A percentile compares a stretch with the other conserved stretches of the same genome.
These are phyloP conservation scores for Jamesozyma jinghongensis DNA, from an alignment of 805 yeast species.

Conservation along the genomic window DNA sequence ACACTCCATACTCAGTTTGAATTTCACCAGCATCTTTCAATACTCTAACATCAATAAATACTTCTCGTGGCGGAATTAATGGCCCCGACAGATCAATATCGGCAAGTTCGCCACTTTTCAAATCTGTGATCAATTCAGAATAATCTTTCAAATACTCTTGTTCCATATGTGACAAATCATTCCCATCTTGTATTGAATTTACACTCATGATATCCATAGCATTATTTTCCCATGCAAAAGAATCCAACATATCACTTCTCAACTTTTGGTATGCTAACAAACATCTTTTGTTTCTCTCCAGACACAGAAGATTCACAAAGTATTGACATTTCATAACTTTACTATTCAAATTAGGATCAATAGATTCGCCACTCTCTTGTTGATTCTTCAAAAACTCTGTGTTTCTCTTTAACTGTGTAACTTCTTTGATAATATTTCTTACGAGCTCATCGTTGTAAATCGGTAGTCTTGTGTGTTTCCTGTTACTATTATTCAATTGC, in stretches of 20 bases:
- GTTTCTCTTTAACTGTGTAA: constrained; percentile 49
- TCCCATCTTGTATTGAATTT: constrained; percentile 33
- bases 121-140: constrained; percentile 59
- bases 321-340: constrained; percentile 52
- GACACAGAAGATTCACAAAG: constrained; percentile 51
- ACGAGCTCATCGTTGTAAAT: constrained; percentile 65
- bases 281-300: constrained; percentile 86
- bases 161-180: constrained; percentile 64
- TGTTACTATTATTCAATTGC: constrained; percentile 37
- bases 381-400: constrained; percentile 39
- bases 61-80: constrained; percentile 83
- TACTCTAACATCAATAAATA: constrained; percentile 90
- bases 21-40: constrained; percentile 93
- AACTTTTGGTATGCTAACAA: constrained; percentile 71
- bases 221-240: constrained; percentile 60
- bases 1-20: constrained; percentile 94
- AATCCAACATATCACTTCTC: constrained; percentile 59
- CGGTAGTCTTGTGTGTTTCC: constrained; percentile 34
- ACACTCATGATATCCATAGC: constrained; percentile 30
- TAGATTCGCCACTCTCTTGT: background rate
- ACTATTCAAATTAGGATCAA: constrained; percentile 18
- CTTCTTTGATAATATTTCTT: constrained; percentile 62
- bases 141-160: constrained; percentile 68
- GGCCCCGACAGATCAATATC: constrained; percentile 84
- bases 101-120: constrained; percentile 62